Percentiles rank a stretch among this genome's conserved stretches.
Conservation (phyloP, 768 basidiomycete genomes). For the Pulveroboletus frians region DNA sequence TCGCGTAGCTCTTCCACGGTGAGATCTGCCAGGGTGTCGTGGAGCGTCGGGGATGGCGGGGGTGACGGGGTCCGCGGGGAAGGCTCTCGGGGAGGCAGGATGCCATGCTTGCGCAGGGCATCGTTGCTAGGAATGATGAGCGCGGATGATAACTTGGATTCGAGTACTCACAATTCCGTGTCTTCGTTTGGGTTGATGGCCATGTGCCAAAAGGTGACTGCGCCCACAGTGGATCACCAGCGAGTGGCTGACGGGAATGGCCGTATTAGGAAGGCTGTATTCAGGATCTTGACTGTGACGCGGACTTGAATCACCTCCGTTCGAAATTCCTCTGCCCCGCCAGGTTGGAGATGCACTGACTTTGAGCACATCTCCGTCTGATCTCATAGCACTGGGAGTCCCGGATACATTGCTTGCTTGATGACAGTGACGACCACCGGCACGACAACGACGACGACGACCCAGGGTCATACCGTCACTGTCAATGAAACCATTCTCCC, state of each 20-base stretch:
- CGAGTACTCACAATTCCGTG: conserved; percentile 81
- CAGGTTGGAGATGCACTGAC: conserved; percentile 23
- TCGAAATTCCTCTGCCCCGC: conserved; percentile 7
- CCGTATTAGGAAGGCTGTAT: conserved; percentile 29
- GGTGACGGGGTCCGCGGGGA: conserved; percentile 76
- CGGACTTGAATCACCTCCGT: conserved; percentile 24
- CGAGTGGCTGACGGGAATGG: neutral
- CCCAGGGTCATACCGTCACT: conserved; percentile 21
- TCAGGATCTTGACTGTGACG: conserved; percentile 11
- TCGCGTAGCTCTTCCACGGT: conserved; percentile 60
- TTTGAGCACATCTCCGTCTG: conserved; percentile 1
- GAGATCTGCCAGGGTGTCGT: conserved; percentile 61
- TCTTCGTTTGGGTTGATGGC: conserved; percentile 83
- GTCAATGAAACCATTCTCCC: conserved; percentile 40
- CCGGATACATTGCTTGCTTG: conserved; percentile 15
- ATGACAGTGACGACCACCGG: conserved; percentile 23
- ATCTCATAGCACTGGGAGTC: conserved; percentile 8
- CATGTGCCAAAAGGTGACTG: conserved; percentile 37
- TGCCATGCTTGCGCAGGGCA: conserved; percentile 87
- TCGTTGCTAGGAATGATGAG: conserved; percentile 64
- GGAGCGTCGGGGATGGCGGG: conserved; percentile 68
- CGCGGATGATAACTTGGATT: neutral
- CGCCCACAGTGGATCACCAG: conserved; percentile 6
- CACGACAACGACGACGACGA: conserved; percentile 19
- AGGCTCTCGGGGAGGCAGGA: conserved; percentile 70